Evolutionary conservation across 2,329 filamentous ascomycete species (phyloP).

Genomic region (Cladosporium sp.): DNA sequence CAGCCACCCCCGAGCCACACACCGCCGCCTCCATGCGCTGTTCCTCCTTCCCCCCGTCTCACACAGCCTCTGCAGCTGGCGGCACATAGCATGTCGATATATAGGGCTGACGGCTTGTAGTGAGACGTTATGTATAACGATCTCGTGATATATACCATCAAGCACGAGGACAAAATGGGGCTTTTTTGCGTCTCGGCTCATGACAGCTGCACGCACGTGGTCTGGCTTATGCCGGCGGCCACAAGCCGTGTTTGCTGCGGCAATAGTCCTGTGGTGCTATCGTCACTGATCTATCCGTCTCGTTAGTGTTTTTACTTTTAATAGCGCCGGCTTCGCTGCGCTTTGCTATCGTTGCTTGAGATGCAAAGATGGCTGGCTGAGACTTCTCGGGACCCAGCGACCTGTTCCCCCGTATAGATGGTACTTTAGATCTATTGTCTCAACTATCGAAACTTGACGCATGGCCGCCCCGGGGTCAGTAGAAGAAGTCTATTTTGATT

Average conservation of each 20-base stretch:
- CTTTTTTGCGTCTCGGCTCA: not conserved
- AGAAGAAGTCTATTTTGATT: not conserved
- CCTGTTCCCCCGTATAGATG: too few relatives aligned
- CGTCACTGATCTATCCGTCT: not conserved
- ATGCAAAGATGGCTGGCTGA: not conserved
- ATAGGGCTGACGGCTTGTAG: not conserved
- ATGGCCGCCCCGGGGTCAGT: not conserved
- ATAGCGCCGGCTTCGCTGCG: not conserved
- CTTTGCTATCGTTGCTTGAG: too few relatives aligned
- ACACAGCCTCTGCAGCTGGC: not conserved
- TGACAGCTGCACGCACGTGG: slow-evolving; percentile 3
- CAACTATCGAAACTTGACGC: not conserved
- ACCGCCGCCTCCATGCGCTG: not conserved
- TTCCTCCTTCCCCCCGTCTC: not conserved
- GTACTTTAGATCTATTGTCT: too few relatives aligned
- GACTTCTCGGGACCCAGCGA: too few relatives aligned
- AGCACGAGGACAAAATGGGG: not conserved
- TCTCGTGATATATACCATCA: too few relatives aligned
- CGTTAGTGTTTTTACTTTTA: not conserved
- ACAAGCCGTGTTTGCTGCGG: not conserved
- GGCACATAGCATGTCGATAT: not conserved
- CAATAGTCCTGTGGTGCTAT: not conserved
- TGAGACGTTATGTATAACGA: not conserved
- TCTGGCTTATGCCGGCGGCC: not conserved
- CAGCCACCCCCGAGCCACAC: not conserved